Percentiles rank a stretch among this genome's conserved stretches.
Evolutionary conservation across 2,329 filamentous ascomycete genomes (phyloP).

Genomic region (Fusarium nurragi): DNA sequence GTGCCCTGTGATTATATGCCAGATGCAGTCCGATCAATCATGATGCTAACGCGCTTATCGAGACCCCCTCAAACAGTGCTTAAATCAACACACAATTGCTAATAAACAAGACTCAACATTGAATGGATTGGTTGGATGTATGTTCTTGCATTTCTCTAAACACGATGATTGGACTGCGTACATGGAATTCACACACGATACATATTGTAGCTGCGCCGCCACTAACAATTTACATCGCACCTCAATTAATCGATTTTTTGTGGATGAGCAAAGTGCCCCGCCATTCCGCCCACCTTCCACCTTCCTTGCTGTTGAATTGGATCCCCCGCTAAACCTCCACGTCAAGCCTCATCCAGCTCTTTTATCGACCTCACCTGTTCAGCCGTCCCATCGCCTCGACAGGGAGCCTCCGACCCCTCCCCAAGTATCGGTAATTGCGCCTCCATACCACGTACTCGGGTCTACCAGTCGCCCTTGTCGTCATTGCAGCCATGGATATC

Average conservation of each 20-base stretch:
- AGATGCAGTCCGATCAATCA: background rate
- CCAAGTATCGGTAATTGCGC: background rate
- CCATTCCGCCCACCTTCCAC: slow-evolving; percentile 31
- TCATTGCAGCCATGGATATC: slow-evolving; percentile 76
- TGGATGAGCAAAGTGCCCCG: slow-evolving; percentile 40
- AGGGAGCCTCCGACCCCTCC: background rate
- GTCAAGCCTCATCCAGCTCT: slow-evolving; percentile 40
- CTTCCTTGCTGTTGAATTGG: slow-evolving; percentile 25
- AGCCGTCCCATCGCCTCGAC: slow-evolving; percentile 6
- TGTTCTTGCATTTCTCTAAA: too few species aligned
- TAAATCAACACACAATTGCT: background rate
- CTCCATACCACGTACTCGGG: background rate
- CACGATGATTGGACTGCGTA: too few species aligned
- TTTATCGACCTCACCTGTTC: slow-evolving; percentile 24
- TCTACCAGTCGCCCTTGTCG: background rate
- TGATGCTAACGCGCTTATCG: background rate
- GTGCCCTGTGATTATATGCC: too few species aligned
- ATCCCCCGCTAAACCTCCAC: slow-evolving; percentile 45
- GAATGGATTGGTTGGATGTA: background rate
- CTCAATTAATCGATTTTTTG: slow-evolving; percentile 27
- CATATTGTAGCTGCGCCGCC: slow-evolving; percentile 5
- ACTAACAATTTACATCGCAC: slow-evolving; percentile 30
- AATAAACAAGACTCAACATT: background rate
- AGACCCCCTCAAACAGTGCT: background rate
- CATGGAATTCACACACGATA: background rate